Evolutionary conservation across 495 filamentous ascomycete genomes (phyloP).

Genomic region (Hyaloscypha variabilis): DNA sequence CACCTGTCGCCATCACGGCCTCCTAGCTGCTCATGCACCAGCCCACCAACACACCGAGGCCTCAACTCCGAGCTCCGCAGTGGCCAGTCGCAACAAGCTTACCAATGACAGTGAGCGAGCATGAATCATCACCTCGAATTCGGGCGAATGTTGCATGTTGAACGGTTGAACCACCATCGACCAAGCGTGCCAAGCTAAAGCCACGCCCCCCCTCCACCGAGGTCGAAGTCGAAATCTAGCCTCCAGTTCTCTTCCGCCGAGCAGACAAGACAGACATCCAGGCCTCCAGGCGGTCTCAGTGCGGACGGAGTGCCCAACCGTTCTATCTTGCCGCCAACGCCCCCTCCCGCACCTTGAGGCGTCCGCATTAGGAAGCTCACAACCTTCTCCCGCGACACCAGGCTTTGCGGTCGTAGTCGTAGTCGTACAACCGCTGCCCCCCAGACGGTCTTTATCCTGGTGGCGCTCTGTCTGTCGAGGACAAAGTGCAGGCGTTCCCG

Average conservation of each 20-base stretch:
- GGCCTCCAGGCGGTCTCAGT: too few relatives aligned
- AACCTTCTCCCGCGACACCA: neutral
- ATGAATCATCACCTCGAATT: neutral
- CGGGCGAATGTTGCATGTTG: neutral
- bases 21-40: neutral
- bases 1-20: neutral
- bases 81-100: neutral
- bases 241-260: neutral
- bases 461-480: neutral
- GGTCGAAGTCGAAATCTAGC: too few relatives aligned
- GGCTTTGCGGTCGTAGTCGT: neutral
- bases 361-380: neutral
- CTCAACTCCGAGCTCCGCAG: neutral
- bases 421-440: neutral
- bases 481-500: neutral
- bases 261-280: too few relatives aligned
- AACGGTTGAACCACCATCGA: too few relatives aligned
- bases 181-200: too few relatives aligned
- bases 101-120: neutral
- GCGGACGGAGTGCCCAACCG: neutral
- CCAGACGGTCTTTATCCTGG: neutral
- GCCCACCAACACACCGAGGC: neutral
- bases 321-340: conserved; percentile 9
- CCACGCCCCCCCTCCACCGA: too few relatives aligned
- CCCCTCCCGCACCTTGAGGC: neutral